Base-by-base conservation (phyloP, 208 protist genomes). In the Wallacemonas collosoma region DNA sequence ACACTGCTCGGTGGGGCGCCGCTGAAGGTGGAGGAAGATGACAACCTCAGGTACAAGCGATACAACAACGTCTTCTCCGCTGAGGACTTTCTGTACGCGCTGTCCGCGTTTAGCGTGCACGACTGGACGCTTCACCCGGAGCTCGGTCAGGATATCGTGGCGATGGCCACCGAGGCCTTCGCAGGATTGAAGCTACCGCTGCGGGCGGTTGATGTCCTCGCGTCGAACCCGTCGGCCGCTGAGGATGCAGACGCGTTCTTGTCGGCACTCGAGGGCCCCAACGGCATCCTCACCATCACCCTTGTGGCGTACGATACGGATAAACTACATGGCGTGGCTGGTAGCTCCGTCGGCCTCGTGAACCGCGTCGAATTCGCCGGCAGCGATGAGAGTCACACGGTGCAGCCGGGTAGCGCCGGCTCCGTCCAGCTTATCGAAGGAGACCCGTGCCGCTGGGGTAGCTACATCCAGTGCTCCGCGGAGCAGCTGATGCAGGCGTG, bases 21-120 rank as follows among this genome's bases (percentile, higher is more conserved):
- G 17, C 54, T 88, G 39, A 69, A 71, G 73, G 68, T 75, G 17
- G 79, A 78, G 56, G 66, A 73, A 17, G 87, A 90, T 1, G 71
- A 87, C 48, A 76, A 77, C 51, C 72, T 51, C 43, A 87, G 82
- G 71, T 93, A 93, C 77, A 81, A 76, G 67, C 87, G 87, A 3
- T 90, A 93, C 77, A 88, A 91, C 73, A 91, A 93, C 79, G 88
- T 90, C 72, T 96, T 89, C 75, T 94, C 89, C 44, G 82, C 86
- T 9, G 89, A 96, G 77, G 89, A 96, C 56, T 86, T 96, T 60
- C 77, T 96, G 35, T 96, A 96, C 78, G 64, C 82, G 26, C 71
- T 88, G 71, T 77, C 88, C 2, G 65, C 71, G 48, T 96, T 96
- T 71, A 90, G 79, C 65, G 84, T 96, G 39, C 79, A 88, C 53